Evolutionary conservation across 164 flowering plant species (phyloP), one percentile per base, ranked within the genome.

Genomic region (Warburgia ugandensis): DNA sequence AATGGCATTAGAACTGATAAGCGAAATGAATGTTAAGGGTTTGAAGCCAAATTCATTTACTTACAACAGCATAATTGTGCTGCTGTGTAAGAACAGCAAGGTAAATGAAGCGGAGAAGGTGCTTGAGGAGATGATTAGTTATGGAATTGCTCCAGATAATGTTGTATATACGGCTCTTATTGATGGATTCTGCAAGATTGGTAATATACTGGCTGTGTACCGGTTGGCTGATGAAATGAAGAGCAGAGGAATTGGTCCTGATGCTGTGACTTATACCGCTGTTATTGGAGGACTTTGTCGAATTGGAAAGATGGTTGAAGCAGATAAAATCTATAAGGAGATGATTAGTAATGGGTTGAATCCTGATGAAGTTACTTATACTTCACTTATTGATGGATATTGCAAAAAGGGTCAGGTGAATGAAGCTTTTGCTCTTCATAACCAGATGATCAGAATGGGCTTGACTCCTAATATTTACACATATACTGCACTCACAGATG

Each of bases 261-360:
- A 61, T 67, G 55, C 42, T 53, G 61, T 70, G 40, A 68, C 77
- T 30, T 83, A 71, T 46, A 70, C 83, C 55, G 66, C 74, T 13
- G 33, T 83, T 50, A 71, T 80, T 36, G 48, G 62, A 64, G 81
- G 85, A 23, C 55, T 73, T 4, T 83, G 84, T 53, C 73, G 63
- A 66, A 63, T 39, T 23, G 80, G 83, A 40, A 64, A 75, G 55
- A 65, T 77, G 67, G 73, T 56, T 43, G 76, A 73, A 42, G 81
- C 79, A 1, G 63, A 77, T 9, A 59, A 67, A 20, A 48, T 81
- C 48, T 62, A 78, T 19, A 54, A 54, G 25, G 76, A 75, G 56
- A 76, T 83, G 92, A 72, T 62, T 29, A 46, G 52, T 39, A 62
- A 59, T 41, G 85, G 80, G 19, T 42, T 64, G 31, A 41, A 12